Evolutionary conservation across 305 asterid species (phyloP).

Genomic region (Solanum hybrid): DNA sequence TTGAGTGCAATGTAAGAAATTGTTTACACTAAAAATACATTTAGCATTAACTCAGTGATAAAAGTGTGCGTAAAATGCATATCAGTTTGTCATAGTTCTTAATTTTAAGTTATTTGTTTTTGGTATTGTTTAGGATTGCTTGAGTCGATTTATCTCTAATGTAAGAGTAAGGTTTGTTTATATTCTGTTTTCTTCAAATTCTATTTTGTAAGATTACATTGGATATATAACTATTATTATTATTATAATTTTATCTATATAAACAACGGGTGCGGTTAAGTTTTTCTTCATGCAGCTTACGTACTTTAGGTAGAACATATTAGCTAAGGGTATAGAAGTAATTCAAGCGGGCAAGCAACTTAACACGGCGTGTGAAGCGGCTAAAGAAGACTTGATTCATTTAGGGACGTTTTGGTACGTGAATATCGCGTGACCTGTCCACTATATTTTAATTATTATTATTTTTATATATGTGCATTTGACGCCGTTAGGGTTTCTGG

Average conservation of each 20-base stretch:
- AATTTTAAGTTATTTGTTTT: neutral
- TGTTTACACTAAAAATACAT: neutral
- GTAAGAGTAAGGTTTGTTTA: neutral
- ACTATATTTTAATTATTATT: neutral
- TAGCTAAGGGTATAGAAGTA: slow-evolving; percentile 11
- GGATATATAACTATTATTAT: neutral
- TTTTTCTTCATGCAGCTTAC: neutral
- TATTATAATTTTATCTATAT: neutral
- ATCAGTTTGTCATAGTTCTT: neutral
- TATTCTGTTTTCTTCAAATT: neutral
- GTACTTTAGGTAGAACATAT: neutral
- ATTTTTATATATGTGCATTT: neutral
- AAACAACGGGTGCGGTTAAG: neutral
- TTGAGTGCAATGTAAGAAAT: neutral
- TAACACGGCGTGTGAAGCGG: slow-evolving; percentile 8
- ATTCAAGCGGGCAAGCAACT: neutral
- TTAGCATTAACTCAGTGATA: neutral
- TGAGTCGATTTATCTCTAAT: neutral
- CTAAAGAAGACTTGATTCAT: slow-evolving; percentile 9
- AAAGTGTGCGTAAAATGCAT: neutral
- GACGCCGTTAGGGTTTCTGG: slow-evolving; percentile 11
- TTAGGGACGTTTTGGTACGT: neutral
- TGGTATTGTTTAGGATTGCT: neutral
- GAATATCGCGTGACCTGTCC: neutral
- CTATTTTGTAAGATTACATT: neutral